Evolutionary conservation across 257 asterid genomes (phyloP).

Genomic region (Salvia miltiorrhiza): DNA sequence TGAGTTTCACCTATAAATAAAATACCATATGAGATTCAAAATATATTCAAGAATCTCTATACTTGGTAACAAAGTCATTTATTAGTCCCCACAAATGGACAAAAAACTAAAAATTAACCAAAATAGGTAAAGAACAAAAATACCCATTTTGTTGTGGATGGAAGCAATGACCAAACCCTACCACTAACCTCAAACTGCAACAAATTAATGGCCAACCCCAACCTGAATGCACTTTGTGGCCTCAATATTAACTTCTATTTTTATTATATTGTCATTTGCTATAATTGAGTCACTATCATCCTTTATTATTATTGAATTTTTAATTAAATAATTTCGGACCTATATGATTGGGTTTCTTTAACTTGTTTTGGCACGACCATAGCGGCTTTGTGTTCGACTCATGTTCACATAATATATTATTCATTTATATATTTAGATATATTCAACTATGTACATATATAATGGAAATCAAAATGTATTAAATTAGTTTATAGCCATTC

Average conservation of each 20-base stretch:
- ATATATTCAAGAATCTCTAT: background rate
- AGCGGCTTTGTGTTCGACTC: background rate
- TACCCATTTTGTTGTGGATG: conserved; percentile 21
- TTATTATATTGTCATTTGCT: background rate
- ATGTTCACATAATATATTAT: background rate
- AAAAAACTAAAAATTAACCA: conserved; percentile 9
- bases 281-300: conserved; percentile 17
- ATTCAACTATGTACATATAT: too few relatives aligned
- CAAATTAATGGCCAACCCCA: conserved; percentile 15
- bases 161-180: conserved; percentile 22
- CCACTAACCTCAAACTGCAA: conserved; percentile 25
- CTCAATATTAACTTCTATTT: background rate
- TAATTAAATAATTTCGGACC: background rate
- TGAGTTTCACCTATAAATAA: background rate
- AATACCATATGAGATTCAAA: background rate
- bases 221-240: conserved; percentile 4
- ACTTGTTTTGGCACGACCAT: background rate
- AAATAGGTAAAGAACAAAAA: conserved; percentile 9
- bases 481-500: too few relatives aligned
- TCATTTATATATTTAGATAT: too few relatives aligned
- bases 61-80: background rate
- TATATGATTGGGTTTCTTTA: conserved; percentile 4
- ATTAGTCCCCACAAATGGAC: conserved; percentile 21
- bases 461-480: too few relatives aligned
- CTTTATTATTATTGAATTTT: conserved; percentile 6